A percentile compares a stretch with the other conserved stretches of the same genome.
Evolutionary conservation across 2,329 filamentous ascomycete genomes (phyloP).

Genomic region (Fusarium pilosicola): DNA sequence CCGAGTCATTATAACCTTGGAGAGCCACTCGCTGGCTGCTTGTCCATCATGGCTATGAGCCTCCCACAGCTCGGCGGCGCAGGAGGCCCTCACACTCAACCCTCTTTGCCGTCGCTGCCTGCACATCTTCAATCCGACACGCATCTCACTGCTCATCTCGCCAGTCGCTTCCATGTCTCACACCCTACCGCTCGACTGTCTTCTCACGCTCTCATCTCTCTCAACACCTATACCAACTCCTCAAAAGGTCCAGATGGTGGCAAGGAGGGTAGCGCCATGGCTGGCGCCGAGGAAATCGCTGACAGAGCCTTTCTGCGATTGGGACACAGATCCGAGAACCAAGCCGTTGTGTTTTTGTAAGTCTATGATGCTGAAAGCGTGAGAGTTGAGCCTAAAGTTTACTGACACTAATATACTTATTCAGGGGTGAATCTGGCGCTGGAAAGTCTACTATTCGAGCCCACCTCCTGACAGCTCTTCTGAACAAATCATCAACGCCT

Average conservation of each 20-base stretch:
- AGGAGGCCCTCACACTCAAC: constrained; percentile 78
- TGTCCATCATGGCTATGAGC: constrained; percentile 68
- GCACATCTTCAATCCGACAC: constrained; percentile 83
- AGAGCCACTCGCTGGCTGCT: constrained; percentile 46
- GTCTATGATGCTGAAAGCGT: constrained; percentile 1
- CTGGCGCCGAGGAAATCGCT: constrained; percentile 91
- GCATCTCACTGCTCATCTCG: constrained; percentile 82
- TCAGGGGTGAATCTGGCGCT: constrained; percentile 91
- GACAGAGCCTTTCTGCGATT: constrained; percentile 85
- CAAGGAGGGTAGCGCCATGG: constrained; percentile 91
- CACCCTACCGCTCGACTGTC: constrained; percentile 89
- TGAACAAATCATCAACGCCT: constrained; percentile 91
- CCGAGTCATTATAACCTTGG: constrained; percentile 18
- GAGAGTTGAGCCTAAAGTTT: neutral
- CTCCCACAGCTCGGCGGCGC: constrained; percentile 60
- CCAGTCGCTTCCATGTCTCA: constrained; percentile 90
- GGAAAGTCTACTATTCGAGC: constrained; percentile 96
- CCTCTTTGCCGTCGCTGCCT: constrained; percentile 88
- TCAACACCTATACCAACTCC: constrained; percentile 95
- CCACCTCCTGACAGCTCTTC: constrained; percentile 84
- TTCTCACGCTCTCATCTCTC: constrained; percentile 87
- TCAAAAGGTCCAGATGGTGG: constrained; percentile 88
- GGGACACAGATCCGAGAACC: constrained; percentile 90
- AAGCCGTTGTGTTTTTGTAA: constrained; percentile 92
- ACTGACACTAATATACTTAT: constrained; percentile 43